Base-by-base conservation (phyloP, 1,139 yeast species). In the Taphrina wiesneri region DNA sequence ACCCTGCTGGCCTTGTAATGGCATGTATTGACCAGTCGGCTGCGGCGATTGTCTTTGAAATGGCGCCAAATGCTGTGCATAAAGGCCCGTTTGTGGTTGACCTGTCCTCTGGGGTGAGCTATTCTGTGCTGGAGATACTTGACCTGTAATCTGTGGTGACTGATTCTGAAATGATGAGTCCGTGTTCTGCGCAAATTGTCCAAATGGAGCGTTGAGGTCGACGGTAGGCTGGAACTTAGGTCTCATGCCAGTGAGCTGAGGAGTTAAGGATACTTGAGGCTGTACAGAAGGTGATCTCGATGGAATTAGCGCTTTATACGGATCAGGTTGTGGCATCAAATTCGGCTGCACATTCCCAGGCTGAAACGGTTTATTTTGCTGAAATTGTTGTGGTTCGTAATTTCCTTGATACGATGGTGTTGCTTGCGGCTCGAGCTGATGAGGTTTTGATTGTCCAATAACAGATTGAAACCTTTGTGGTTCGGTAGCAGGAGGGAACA, bases 321-420 rank as follows among this genome's bases (percentile, higher is more conserved):
- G 11, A 17, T 28, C 54, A 11, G 13, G 36, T 19, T 26, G 54
- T 9, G 5, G 19, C 13, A 26, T 17, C 2, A 15, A 4, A 52
- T 34, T 52, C 49, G 30, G 45, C 15, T 28, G 69, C 66, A 30
- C 41, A 65, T 34, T 67, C 68, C 19, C 66, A 46, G 25, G 57
- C 67, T 28, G 67, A 53, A 41, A 62, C 51, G 67, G 73, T 66
- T 74, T 75, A 28, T 51, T 61, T 23, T 21, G 69, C 25, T 19
- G 70, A 49, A 21, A 72, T 69, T 26, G 72, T 66, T 13, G 73
- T 56, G 51, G 72, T 69, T 23, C 73, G 60, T 41, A 74, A 62
- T 61, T 59, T 43, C 66, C 72, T 47, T 72, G 71, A 62, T 57
- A 69, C 49, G 36, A 66, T 46, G 39, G 28, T 6, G 56, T 28